Conservation (phyloP, 2,329 filamentous ascomycete species). For the Cordyceps fumosorosea region DNA sequence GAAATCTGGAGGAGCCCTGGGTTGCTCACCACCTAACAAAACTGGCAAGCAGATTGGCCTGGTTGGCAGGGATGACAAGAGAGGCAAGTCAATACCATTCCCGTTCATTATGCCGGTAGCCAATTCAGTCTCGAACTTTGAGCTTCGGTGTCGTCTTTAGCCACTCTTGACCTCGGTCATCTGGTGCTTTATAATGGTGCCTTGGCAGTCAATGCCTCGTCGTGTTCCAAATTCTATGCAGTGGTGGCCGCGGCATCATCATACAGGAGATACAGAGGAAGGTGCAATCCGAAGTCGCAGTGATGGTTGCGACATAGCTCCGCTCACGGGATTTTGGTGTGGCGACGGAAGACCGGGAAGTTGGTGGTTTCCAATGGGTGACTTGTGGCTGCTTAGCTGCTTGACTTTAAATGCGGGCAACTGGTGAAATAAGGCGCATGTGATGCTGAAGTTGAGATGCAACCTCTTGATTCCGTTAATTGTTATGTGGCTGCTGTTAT, state of each 20-base stretch:
- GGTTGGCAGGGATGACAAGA: neutral
- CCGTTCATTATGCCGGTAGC: neutral
- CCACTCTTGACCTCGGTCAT: neutral
- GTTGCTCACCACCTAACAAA: constrained; percentile 3
- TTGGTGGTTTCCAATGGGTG: neutral
- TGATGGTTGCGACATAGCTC: neutral
- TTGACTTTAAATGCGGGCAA: too few relatives aligned
- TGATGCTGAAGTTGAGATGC: too few relatives aligned
- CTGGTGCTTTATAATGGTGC: neutral
- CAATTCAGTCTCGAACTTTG: neutral
- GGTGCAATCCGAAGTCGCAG: neutral
- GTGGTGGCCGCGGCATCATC: neutral
- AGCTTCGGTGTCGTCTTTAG: neutral
- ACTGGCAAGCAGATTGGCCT: neutral
- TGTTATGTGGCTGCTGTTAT: too few relatives aligned
- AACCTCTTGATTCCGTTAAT: too few relatives aligned
- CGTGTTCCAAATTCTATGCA: neutral
- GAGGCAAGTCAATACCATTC: neutral
- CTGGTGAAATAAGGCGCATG: too few relatives aligned
- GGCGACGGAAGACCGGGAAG: neutral
- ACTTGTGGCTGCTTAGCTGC: neutral
- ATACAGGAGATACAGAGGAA: too few relatives aligned
- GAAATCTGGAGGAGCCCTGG: neutral
- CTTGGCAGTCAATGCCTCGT: neutral
- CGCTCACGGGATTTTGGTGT: neutral